Base-by-base conservation (phyloP, 345 rosid species). In the Ceriops decandra region DNA sequence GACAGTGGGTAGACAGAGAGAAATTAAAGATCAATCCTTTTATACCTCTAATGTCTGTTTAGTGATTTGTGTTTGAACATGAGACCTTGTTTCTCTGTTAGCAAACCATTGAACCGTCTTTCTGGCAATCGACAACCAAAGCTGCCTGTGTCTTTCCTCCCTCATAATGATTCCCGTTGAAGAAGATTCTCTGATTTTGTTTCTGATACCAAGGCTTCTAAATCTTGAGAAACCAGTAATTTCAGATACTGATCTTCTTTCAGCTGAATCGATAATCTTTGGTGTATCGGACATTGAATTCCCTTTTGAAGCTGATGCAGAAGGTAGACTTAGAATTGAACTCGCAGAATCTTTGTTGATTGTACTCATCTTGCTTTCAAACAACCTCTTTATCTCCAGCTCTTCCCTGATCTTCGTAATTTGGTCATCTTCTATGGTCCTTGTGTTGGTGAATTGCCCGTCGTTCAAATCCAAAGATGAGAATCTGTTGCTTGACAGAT, bases 71-170 rank as follows among this genome's bases (percentile, higher is more conserved):
- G 69, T 59, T 31, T 79, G 82, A 38, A 33, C 36, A 7, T 60
- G 73, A 64, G 77, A 63, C 69, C 73, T 88, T 56, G 16, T 74
- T 53, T 88, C 91, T 77, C 89, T 86, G 67, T 82, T 82, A 35
- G 85, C 92, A 80, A 86, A 87, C 97, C 97, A 85, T 36, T 83
- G 85, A 75, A 85, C 86, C 17, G 95, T 89, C 72, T 80, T 89
- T 78, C 80, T 79, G 7, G 91, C 95, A 70, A 91, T 91, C 16
- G 91, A 90, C 75, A 91, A 66, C 97, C 97, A 91, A 63, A 81
- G 68, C 67, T 79, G 67, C 78, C 88, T 80, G 57, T 56, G 72
- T 52, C 77, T 82, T 26, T 76, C 91, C 30, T 88, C 85, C 51
- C 78, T 63, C 33, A 51, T 64, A 52, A 68, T 71, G 2, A 57